phyloP scores from a whole-genome alignment of 2,329 filamentous ascomycete species.

The Neonectria coccinea region DNA sequence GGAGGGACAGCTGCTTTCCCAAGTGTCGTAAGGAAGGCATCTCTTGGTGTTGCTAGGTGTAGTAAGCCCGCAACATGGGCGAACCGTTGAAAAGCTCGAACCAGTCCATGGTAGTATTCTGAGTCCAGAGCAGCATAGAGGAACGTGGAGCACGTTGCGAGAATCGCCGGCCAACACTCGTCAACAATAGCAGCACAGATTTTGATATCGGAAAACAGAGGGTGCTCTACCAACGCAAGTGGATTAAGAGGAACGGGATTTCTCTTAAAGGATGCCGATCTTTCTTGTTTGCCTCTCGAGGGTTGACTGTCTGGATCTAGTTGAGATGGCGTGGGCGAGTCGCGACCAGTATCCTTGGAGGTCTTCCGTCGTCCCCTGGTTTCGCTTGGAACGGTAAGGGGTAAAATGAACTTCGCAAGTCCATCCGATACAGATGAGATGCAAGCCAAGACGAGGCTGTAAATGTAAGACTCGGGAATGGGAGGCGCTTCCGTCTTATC shows the following conservation, averaged over 20 bases:
- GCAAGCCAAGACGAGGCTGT: conserved; percentile 88
- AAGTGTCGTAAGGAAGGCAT: conserved; percentile 93
- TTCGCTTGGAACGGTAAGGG: conserved; percentile 86
- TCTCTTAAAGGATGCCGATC: conserved; percentile 76
- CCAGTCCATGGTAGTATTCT: conserved; percentile 92
- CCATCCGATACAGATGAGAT: conserved; percentile 92
- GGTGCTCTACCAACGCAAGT: conserved; percentile 78
- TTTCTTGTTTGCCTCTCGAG: conserved; percentile 59
- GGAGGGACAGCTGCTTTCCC: conserved; percentile 93
- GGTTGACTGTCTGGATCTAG: conserved; percentile 51
- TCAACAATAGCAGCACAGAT: conserved; percentile 87
- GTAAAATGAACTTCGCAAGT: conserved; percentile 91
- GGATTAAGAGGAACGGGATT: conserved; percentile 88
- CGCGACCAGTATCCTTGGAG: conserved; percentile 57
- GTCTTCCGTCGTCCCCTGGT: conserved; percentile 64
- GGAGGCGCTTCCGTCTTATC: conserved; percentile 88
- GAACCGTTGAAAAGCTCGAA: conserved; percentile 93
- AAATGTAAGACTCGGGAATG: conserved; percentile 93
- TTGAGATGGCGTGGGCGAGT: conserved; percentile 56
- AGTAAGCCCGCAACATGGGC: conserved; percentile 93
- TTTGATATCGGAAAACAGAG: conserved; percentile 76
- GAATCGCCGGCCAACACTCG: conserved; percentile 93
- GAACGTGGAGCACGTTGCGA: conserved; percentile 96
- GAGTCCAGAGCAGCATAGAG: conserved; percentile 91
- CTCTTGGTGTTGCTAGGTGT: conserved; percentile 84